Evolutionary conservation across 306 rosid species (phyloP), one percentile per base, ranked within the genome.

Genomic region (Ammopiptanthus mongolicus): DNA sequence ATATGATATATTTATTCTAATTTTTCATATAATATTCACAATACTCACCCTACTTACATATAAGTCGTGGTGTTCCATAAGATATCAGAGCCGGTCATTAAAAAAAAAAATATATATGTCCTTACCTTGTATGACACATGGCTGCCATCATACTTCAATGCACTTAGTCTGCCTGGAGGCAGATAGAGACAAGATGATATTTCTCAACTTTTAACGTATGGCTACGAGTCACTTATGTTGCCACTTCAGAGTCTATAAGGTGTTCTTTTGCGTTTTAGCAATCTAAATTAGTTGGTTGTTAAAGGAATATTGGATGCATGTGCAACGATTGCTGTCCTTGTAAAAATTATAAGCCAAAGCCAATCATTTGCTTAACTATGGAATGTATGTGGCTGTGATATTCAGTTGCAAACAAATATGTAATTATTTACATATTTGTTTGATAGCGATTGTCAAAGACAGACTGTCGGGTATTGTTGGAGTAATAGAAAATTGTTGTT

Each of bases 271-370:
- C 37, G 36, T 73, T 76, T 70, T 58, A 47, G 52, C 1, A 62
- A 67, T 74, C 63, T 75, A 77, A 80, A 70, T 71, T 80, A 81
- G 85, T 63, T 70, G 82, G 85, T 73, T 80, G 78, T 56, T 59
- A 72, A 74, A 69, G 87, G 98, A 93, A 90, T 85, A 88, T 65
- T 53, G 84, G 86, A 56, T 72, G 85, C 97, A 93, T 90, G 98
- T 93, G 97, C 97, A 87, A 89, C 87, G 96, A 89, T 90, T 84
- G 83, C 80, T 67, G 46, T 28, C 72, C 81, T 75, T 67, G 80
- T 74, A 80, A 83, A 76, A 76, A 77, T 23, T 62, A 67, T 75
- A 78, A 84, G 84, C 79, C 75, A 28, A 53, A 77, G 34, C 84
- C 76, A 84, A 87, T 87, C 86, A 89, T 87, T 86, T 77, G 82